Percentiles rank a stretch among this genome's conserved stretches.
phyloP scores from a whole-genome alignment of 1,284 basidiomycete genomes.

The Porogramme epimiltina region DNA sequence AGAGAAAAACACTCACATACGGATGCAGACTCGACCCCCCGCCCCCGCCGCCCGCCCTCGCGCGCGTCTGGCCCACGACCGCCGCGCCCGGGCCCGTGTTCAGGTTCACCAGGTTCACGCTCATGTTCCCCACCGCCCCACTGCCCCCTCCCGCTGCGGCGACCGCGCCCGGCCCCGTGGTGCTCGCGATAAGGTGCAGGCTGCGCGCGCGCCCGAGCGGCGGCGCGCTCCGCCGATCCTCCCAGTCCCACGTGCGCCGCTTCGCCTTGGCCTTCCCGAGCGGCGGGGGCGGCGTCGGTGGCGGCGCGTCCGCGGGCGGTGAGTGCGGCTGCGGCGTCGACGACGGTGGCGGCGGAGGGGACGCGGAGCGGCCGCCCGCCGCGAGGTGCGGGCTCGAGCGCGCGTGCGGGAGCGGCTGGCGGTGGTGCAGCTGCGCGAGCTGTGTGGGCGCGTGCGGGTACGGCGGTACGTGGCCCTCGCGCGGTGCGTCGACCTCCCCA shows the following conservation, averaged over 20 bases:
- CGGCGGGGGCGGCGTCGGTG: no score
- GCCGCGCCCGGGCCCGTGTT: constrained; percentile 6
- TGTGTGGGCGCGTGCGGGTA: constrained; percentile 12
- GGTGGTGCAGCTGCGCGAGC: constrained; percentile 21
- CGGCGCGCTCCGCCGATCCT: constrained; percentile 9
- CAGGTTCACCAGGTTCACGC: constrained; percentile 7
- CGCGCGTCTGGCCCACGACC: not conserved
- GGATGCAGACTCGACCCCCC: constrained; percentile 31
- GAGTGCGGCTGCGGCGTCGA: no score
- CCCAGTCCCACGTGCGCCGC: constrained; percentile 21
- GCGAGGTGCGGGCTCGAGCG: constrained; percentile 29
- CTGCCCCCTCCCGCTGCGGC: not conserved
- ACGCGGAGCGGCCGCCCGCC: no score
- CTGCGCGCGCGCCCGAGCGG: constrained; percentile 1
- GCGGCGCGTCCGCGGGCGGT: not conserved
- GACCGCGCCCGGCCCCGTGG: not conserved
- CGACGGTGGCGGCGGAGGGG: no score
- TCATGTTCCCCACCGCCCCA: not conserved
- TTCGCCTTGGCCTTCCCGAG: constrained; percentile 11
- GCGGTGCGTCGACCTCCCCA: no score
- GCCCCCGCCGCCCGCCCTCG: constrained; percentile 4
- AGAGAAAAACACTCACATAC: constrained; percentile 31
- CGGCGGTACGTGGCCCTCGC: constrained; percentile 18
- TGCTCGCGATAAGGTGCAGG: constrained; percentile 13
- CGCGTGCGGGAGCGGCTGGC: constrained; percentile 31